Evolutionary conservation across 495 filamentous ascomycete genomes (phyloP), one percentile per base, ranked within the genome.

Genomic region (Physcia stellaris): DNA sequence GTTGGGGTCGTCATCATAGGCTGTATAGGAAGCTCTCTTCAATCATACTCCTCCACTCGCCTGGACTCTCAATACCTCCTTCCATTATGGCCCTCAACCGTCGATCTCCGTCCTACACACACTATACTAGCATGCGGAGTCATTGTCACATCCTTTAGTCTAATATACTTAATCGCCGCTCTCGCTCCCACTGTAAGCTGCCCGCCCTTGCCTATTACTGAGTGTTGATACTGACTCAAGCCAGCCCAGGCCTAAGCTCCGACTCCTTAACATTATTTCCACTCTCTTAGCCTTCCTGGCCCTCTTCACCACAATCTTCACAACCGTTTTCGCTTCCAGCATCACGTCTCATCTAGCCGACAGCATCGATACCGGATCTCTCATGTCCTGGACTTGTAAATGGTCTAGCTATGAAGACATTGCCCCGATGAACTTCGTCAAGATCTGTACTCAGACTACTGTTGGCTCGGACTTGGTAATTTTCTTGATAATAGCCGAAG

Each of bases 311-410:
- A 46, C 67, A 12, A 46, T 68, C 7, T 54, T 63, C 13, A 53
- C 56, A 12, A 42, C 65, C 18, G 39, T 62, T 12, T 68, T 68
- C 45, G 55, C 53, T 18, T 60, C 66, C 22, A 59, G 64, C 41
- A 56, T 57, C 6, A 61, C 63, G 0, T 59, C 57, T 6, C 58
- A 65, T 13, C 47, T 51, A 1, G 55, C 57, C 28, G 57, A 60
- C 10, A 55, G 32, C 40, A 55, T 45, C 41, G 28, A 47, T 1
- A 55, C 56, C 15, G 67, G 69, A 39, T 70, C 64, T 7, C 52
- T 71, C 12, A 54, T 63, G 19, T 64, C 59, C 35, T 71, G 68
- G 68, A 68, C 67, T 4, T 71, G 68, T 52, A 69, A 67, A 45
- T 69, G 64, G 62, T 57, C 60, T 26, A 41, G 50, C 13, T 42